Evolutionary conservation across 129 eudicot species (phyloP), one percentile per base, ranked within the genome.

Genomic region (Scalesia atractyloides): DNA sequence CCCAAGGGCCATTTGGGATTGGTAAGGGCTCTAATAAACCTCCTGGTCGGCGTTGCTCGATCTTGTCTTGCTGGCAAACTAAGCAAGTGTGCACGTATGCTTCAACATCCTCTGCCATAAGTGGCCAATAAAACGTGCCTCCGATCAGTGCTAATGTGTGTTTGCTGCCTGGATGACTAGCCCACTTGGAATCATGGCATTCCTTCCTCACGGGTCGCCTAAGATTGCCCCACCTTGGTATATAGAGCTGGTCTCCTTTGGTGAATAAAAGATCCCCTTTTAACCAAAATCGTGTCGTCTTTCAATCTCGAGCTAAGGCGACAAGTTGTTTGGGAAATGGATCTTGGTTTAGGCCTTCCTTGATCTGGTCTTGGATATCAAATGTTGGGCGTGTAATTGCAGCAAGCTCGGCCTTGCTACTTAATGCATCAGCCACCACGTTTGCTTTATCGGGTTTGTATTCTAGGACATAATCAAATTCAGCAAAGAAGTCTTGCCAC

Each of bases 41-140:
- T 4, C 41, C 39, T 0, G 7, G 63, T 0, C 9, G 30, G 0
- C 16, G 44, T 12, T 72, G 22, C 5, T 79, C 53, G 15, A 44
- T 16, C 37, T 72, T 64, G 30, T 73, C 71, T 67, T 73, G 76
- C 68, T 79, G 75, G 75, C 75, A 66, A 58, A 58, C 65, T 6
- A 80, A 51, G 36, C 75, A 80, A 3, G 58, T 80, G 5, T 3
- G 15, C 2, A 66, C 79, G 11, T 49, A 68, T 4, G 47, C 44
- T 6, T 68, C 47, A 1, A 68, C 24, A 30, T 68, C 73, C 13
- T 68, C 61, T 2, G 10, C 15, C n/a, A 66, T 66, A 1, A 7
- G 14, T 1, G 54, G 54, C 61, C 26, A 48, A 15, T 48, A 68
- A 16, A 48, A 44, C 3, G 15, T 2, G 4, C 37, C 22, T 5